phyloP scores from a whole-genome alignment of 2,329 filamentous ascomycete species.

The Phialophora macrospora region DNA sequence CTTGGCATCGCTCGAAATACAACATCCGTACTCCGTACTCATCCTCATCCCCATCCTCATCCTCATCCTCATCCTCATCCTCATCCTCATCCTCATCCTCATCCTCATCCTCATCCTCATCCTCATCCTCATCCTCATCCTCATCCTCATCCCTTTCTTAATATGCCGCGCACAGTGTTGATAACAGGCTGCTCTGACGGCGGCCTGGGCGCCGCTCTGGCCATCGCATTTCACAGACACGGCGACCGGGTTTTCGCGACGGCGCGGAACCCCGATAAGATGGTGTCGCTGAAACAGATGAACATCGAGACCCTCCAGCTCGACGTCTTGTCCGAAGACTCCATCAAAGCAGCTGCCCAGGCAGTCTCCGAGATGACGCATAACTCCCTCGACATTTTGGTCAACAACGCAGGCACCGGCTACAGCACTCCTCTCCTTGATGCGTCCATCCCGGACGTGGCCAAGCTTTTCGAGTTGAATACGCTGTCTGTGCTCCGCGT shows the following conservation, averaged over 20 bases:
- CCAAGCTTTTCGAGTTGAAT: conserved; percentile 50
- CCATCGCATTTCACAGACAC: conserved; percentile 44
- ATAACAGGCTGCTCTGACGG: conserved; percentile 46
- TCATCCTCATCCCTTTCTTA: not conserved
- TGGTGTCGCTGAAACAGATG: conserved; percentile 38
- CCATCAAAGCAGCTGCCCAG: conserved; percentile 43
- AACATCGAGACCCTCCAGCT: conserved; percentile 42
- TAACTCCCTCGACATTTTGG: conserved; percentile 49
- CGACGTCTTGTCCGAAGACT: conserved; percentile 42
- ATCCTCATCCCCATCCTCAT: not conserved
- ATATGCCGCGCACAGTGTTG: conserved; percentile 24
- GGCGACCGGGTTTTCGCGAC: conserved; percentile 50
- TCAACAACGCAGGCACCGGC: conserved; percentile 54
- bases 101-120: not conserved
- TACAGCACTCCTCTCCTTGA: conserved; percentile 42
- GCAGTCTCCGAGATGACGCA: conserved; percentile 33
- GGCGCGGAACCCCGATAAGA: conserved; percentile 46
- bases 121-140: not conserved
- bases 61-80: not conserved
- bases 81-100: not conserved
- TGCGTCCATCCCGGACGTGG: conserved; percentile 41
- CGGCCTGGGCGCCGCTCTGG: conserved; percentile 50
- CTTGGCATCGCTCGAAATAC: not conserved
- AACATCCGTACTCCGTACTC: not conserved
- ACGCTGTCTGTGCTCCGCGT: conserved; percentile 47